Evolutionary conservation across 1,284 basidiomycete genomes (phyloP).

Genomic region (Lentinula novae-zelandiae): DNA sequence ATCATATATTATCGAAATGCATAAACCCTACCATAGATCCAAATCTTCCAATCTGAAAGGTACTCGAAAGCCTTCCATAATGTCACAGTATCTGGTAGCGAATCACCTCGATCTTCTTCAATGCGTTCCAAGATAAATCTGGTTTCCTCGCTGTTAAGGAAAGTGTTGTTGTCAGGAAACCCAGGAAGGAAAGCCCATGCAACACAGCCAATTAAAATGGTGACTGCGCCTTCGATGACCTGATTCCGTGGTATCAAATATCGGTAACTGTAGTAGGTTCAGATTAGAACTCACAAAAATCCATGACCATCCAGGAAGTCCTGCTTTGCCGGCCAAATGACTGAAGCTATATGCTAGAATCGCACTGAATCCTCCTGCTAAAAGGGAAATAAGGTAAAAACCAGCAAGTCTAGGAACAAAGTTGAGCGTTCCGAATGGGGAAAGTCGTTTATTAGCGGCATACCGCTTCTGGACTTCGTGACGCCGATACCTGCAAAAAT

Average conservation of each 20-base stretch:
- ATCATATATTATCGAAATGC: not conserved
- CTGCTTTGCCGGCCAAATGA: slow-evolving; percentile 32
- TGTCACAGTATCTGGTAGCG: slow-evolving; percentile 38
- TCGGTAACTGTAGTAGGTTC: not conserved
- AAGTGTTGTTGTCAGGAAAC: slow-evolving; percentile 43
- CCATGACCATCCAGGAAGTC: slow-evolving; percentile 43
- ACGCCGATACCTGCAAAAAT: slow-evolving; percentile 36
- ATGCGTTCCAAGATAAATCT: slow-evolving; percentile 34
- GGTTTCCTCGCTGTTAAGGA: slow-evolving; percentile 36
- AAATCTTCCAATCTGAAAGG: slow-evolving; percentile 42
- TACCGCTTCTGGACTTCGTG: slow-evolving; percentile 44
- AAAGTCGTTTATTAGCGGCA: slow-evolving; percentile 6
- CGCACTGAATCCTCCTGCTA: slow-evolving; percentile 40
- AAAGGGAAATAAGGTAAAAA: slow-evolving; percentile 39
- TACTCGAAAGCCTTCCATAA: slow-evolving; percentile 32
- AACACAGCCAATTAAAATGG: slow-evolving; percentile 35
- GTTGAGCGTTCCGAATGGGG: not conserved
- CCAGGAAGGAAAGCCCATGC: slow-evolving; percentile 38
- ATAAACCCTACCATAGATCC: slow-evolving; percentile 31
- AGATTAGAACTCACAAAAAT: slow-evolving; percentile 37
- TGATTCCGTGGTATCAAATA: slow-evolving; percentile 14
- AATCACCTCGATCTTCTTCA: slow-evolving; percentile 43
- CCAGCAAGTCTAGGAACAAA: slow-evolving; percentile 31
- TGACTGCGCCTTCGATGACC: slow-evolving; percentile 44
- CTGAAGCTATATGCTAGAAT: slow-evolving; percentile 40